These are phyloP conservation scores for Diospyros lotus DNA, from an alignment of 148 eudicot species.

Conservation along the genomic window DNA sequence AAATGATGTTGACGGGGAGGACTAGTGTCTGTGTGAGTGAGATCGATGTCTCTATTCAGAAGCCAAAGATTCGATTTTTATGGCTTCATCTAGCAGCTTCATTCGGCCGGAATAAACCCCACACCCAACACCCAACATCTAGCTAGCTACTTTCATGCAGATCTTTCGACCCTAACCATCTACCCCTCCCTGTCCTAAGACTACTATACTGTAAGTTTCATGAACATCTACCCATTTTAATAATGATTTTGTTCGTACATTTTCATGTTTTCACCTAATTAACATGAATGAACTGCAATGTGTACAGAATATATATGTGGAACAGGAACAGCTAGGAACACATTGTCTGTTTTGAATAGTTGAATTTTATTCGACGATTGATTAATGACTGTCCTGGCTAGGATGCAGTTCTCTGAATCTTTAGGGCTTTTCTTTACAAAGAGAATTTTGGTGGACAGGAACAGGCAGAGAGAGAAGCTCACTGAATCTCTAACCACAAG, in stretches of 20 bases:
- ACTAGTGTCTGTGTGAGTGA: no score
- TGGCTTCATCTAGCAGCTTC: constrained; percentile 6
- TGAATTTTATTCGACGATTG: no score
- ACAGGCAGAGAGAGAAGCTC: constrained; percentile 19
- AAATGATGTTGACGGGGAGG: no score
- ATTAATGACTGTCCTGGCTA: no score
- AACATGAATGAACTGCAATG: neutral
- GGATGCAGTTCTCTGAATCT: no score
- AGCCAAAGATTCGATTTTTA: constrained; percentile 8
- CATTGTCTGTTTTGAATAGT: no score
- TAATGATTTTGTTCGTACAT: neutral
- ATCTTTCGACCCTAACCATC: constrained; percentile 3
- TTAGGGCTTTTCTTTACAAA: no score
- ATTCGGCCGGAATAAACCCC: constrained; percentile 19
- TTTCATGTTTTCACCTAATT: neutral
- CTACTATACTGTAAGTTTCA: no score
- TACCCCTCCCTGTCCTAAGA: neutral
- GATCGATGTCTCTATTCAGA: neutral
- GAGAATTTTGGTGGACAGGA: no score
- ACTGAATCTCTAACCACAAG: constrained; percentile 69
- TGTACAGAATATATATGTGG: no score
- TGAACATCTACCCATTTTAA: neutral
- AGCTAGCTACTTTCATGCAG: no score
- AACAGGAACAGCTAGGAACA: no score
- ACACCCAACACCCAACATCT: neutral